phyloP scores from a whole-genome alignment of 108 stramenopile genomes.

The Nannochloropsis oceanica region DNA sequence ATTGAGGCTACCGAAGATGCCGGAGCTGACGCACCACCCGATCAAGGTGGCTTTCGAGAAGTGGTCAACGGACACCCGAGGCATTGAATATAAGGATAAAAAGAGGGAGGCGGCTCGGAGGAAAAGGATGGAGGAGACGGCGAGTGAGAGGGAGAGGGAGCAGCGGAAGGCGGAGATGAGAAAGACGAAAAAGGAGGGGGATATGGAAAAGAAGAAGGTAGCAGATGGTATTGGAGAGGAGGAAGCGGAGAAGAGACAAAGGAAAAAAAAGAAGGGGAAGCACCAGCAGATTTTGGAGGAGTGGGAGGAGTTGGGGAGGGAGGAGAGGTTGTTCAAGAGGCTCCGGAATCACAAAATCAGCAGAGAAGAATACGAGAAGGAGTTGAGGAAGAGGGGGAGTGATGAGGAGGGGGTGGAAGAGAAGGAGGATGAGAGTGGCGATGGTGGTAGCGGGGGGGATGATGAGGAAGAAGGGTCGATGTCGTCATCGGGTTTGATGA shows the following conservation, averaged over 20 bases:
- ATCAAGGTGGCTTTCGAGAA: constrained; percentile 21
- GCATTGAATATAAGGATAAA: constrained; percentile 67
- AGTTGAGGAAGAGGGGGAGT: constrained; percentile 3
- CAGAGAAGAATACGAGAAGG: constrained; percentile 23
- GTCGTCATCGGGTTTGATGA: not conserved
- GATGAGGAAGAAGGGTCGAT: no score
- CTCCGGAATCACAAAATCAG: constrained; percentile 17
- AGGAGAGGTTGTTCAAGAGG: constrained; percentile 58
- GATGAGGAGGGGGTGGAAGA: constrained; percentile 2
- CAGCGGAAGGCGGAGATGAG: constrained; percentile 53
- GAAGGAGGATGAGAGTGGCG: not conserved
- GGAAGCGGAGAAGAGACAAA: constrained; percentile 67
- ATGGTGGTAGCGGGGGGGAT: not conserved
- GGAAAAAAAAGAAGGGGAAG: constrained; percentile 68
- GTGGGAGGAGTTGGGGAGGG: constrained; percentile 95
- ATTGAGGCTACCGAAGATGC: constrained; percentile 89
- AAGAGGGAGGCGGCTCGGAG: constrained; percentile 69
- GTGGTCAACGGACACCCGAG: constrained; percentile 22
- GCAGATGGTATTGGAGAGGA: constrained; percentile 46
- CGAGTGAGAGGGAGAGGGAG: constrained; percentile 55
- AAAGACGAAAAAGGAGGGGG: not conserved
- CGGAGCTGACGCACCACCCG: constrained; percentile 55
- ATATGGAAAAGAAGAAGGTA: constrained; percentile 10
- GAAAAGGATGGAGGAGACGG: constrained; percentile 64
- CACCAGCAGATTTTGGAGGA: constrained; percentile 74